Base-by-base conservation (phyloP, 169 alveolate species). In the Plasmodium reichenowi region DNA sequence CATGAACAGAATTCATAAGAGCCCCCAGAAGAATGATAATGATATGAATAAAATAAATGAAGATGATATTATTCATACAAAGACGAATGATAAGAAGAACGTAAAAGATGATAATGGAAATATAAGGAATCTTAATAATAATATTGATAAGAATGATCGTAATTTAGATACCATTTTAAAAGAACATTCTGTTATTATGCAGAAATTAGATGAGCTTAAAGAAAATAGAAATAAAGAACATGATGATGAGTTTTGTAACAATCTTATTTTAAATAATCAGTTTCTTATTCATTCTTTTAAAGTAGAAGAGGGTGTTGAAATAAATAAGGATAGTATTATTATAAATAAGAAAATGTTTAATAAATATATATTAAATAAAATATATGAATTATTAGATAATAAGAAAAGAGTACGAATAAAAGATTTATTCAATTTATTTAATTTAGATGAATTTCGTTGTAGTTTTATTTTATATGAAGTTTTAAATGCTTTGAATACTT, bases 331-430 rank as follows among this genome's bases (percentile, higher is more conserved):
- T 64, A 64, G 60, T 24, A 68, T 78, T 29, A 54, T 26, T 64
- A 78, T 78, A 63, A 78, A 78, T 78, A 63, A 71, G 24, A 78
- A 67, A 70, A 70, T 43, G 48, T 78, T 64, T 48, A 78, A 78
- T 67, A 66, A 64, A 43, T 29, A n/a, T 7, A 45, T 78, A 8
- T 64, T 78, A 66, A 66, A 20, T 64, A 71, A 78, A 47, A 38
- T 78, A 17, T 78, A 64, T 58, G 78, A 78, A 48, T 22, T 78
- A 20, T 64, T 78, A 64, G 63, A 58, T 22, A 66, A 78, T 6
- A 78, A 78, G 45, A 78, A 78, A 78, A 78, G 66, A 59, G 48
- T 66, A 12, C 12, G 26, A 43, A 38, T 64, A 70, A 78, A 78
- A 2, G 29, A 78, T 45, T 78, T 78, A 38, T 50, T 38, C 22